Percentiles rank a stretch among this genome's conserved stretches.
phyloP scores from a whole-genome alignment of 352 stramenopile genomes.

The Phytophthora sansomeana region DNA sequence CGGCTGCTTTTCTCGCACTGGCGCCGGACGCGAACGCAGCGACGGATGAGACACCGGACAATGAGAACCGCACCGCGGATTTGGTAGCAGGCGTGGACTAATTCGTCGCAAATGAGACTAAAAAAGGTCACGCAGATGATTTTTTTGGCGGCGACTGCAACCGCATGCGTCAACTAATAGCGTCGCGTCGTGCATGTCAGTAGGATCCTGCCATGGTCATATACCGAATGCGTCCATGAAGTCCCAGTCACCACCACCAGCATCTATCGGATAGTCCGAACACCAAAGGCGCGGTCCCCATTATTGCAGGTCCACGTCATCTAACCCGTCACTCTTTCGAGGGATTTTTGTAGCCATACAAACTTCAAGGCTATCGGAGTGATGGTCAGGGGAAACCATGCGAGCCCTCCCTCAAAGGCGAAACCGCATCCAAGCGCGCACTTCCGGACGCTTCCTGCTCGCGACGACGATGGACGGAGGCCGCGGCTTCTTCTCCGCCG shows the following conservation, averaged over 20 bases:
- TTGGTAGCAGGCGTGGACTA: not conserved
- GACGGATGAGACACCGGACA: constrained; percentile 27
- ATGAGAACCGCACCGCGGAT: constrained; percentile 6
- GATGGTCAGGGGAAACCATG: constrained; percentile 14
- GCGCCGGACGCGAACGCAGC: constrained; percentile 6
- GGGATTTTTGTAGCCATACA: constrained; percentile 7
- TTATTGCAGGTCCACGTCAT: constrained; percentile 10
- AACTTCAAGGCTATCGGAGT: constrained; percentile 24
- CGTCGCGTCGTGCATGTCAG: not conserved
- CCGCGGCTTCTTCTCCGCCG: constrained; percentile 39
- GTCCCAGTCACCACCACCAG: not conserved
- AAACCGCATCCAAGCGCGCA: constrained; percentile 41
- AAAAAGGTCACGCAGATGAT: constrained; percentile 1
- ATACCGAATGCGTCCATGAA: not conserved
- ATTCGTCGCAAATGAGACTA: constrained; percentile 5
- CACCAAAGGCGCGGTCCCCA: not conserved
- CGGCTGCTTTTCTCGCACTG: constrained; percentile 26
- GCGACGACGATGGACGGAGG: constrained; percentile 39
- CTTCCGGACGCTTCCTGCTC: not conserved
- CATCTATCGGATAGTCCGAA: too few relatives aligned
- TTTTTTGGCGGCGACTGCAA: constrained; percentile 1
- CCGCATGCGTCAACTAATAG: not conserved
- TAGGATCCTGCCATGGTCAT: not conserved
- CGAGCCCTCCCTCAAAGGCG: constrained; percentile 16
- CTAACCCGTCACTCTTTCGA: constrained; percentile 17